Conservation (phyloP, 345 rosid species). For the Gossypium herbaceum region DNA sequence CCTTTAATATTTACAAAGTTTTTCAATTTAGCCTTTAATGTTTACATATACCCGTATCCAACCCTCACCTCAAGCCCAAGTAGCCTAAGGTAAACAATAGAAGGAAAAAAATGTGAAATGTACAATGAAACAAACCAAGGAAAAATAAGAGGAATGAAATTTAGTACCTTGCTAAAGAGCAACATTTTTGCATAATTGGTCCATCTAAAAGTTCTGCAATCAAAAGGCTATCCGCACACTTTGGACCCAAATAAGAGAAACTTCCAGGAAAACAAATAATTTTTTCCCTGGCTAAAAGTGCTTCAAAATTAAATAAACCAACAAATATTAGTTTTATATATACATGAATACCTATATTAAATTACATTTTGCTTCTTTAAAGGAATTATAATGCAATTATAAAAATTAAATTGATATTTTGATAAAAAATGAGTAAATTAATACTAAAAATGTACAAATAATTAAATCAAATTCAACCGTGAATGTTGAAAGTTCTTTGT, state of each 20-base stretch:
- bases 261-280: constrained; percentile 84
- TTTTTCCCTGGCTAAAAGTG: constrained; percentile 73
- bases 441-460: background rate
- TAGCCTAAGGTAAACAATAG: background rate
- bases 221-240: constrained; percentile 63
- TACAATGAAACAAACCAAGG: background rate
- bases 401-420: background rate
- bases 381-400: background rate
- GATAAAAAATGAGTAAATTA: background rate
- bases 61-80: background rate
- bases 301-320: constrained; percentile 34
- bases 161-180: constrained; percentile 75
- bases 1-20: too few species aligned
- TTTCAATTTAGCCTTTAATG: too few species aligned
- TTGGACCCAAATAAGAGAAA: constrained; percentile 66
- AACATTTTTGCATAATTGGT: constrained; percentile 72
- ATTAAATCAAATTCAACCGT: too few species aligned
- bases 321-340: background rate
- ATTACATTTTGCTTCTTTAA: background rate
- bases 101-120: too few species aligned
- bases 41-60: background rate
- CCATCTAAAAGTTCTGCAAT: constrained; percentile 76
- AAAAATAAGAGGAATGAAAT: background rate
- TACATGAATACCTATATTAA: background rate
- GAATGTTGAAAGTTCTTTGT: background rate